Evolutionary conservation across 2,329 filamentous ascomycete genomes (phyloP).

Genomic region (Penicillium crustosum): DNA sequence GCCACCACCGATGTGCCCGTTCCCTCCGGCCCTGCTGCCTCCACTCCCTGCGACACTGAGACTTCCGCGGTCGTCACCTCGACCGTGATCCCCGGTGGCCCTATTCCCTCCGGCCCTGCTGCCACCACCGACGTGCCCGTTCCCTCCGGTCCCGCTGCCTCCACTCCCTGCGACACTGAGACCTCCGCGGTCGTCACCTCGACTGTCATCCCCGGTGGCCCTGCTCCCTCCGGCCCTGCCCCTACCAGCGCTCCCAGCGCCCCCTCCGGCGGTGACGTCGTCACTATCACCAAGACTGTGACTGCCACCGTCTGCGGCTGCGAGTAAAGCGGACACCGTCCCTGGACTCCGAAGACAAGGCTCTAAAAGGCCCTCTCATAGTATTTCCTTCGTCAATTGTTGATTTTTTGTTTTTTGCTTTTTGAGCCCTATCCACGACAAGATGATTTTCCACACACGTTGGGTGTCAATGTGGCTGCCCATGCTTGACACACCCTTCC

Average conservation of each 20-base stretch:
- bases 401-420: not conserved
- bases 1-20: not conserved
- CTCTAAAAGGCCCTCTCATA: not conserved
- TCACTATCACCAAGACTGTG: conserved; percentile 17
- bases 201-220: conserved; percentile 11
- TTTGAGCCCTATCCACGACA: conserved; percentile 15
- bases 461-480: too few species aligned
- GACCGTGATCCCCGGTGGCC: conserved; percentile 10
- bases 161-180: conserved; percentile 22
- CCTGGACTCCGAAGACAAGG: not conserved
- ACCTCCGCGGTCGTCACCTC: conserved; percentile 17
- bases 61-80: conserved; percentile 17
- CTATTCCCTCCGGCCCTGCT: conserved; percentile 12
- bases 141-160: too few species aligned
- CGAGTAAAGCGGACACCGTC: conserved; percentile 17
- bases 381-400: not conserved
- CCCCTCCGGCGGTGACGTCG: not conserved
- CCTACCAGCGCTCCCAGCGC: conserved; percentile 19
- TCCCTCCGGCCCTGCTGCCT: too few species aligned
- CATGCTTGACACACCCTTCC: not conserved
- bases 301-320: conserved; percentile 23
- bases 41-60: conserved; percentile 22
- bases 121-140: not conserved
- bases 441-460: conserved; percentile 15
- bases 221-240: conserved; percentile 8